A percentile compares a stretch with the other conserved stretches of the same genome.
Conservation (phyloP, 2,329 filamentous ascomycete genomes). For the Incumbomyces delicatus region DNA sequence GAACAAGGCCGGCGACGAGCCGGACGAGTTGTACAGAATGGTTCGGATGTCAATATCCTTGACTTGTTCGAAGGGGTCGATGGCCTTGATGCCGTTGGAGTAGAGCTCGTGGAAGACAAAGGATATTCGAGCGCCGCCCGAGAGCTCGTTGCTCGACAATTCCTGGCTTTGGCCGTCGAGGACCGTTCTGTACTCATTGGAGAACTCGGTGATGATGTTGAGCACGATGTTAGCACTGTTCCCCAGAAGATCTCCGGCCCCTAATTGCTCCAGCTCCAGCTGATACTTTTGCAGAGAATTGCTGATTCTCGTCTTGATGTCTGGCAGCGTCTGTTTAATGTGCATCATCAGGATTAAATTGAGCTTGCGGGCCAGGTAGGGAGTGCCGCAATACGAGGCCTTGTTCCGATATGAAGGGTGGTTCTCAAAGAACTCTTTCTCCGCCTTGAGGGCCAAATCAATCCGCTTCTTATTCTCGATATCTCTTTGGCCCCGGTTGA, state of each 20-base stretch:
- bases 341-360: conserved; percentile 99
- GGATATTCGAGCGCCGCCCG: conserved; percentile 93
- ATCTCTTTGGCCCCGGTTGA: conserved; percentile 94
- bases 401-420: conserved; percentile 99
- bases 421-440: conserved; percentile 96
- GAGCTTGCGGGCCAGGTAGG: conserved; percentile 89
- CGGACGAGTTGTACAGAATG: conserved; percentile 97
- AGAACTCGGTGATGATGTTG: conserved; percentile 98
- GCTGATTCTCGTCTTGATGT: conserved; percentile 96
- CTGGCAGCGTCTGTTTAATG: conserved; percentile 97
- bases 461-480: conserved; percentile 98
- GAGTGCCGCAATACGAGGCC: conserved; percentile 95
- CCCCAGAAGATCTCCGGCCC: conserved; percentile 78
- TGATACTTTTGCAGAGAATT: conserved; percentile 88
- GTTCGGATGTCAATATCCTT: conserved; percentile 97
- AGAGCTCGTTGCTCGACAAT: conserved; percentile 85
- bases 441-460: conserved; percentile 77
- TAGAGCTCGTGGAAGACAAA: conserved; percentile 99
- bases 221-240: conserved; percentile 87
- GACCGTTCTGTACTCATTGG: conserved; percentile 92
- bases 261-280: conserved; percentile 68
- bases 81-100: conserved; percentile 91
- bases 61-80: conserved; percentile 94
- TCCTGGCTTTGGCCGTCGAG: conserved; percentile 95
- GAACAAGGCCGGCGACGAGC: conserved; percentile 89